Conservation (phyloP, 2,329 filamentous ascomycete species). For the Beauveria bassiana region DNA sequence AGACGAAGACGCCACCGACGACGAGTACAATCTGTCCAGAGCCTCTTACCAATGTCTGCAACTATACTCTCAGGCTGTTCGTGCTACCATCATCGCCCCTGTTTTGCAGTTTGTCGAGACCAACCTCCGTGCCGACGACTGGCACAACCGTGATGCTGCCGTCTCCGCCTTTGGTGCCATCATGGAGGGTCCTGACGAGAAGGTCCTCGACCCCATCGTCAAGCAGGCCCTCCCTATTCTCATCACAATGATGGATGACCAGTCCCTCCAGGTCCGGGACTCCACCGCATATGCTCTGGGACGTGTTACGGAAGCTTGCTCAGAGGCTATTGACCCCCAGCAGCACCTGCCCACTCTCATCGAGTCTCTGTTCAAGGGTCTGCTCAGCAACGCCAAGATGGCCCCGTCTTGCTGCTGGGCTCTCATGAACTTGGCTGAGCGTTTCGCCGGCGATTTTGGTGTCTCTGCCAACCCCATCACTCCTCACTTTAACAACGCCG, state of each 20-base stretch:
- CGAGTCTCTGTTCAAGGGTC: conserved; percentile 78
- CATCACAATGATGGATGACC: conserved; percentile 86
- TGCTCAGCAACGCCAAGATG: conserved; percentile 92
- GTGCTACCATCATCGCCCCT: conserved; percentile 71
- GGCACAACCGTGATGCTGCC: conserved; percentile 90
- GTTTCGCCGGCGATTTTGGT: conserved; percentile 81
- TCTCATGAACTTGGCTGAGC: conserved; percentile 94
- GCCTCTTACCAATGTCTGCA: conserved; percentile 95
- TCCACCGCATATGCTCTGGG: conserved; percentile 94
- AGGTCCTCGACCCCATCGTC: conserved; percentile 84
- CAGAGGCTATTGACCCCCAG: conserved; percentile 80
- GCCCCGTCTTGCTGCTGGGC: conserved; percentile 98
- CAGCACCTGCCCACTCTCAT: conserved; percentile 80
- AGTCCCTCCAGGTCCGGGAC: conserved; percentile 82
- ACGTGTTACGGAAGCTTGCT: conserved; percentile 89
- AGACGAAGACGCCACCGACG: conserved; percentile 92
- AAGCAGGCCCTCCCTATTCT: conserved; percentile 91
- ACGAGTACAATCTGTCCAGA: conserved; percentile 94
- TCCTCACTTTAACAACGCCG: conserved; percentile 86
- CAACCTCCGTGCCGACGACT: conserved; percentile 84
- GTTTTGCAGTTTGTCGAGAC: conserved; percentile 88
- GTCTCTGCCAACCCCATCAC: conserved; percentile 74
- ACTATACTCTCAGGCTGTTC: conserved; percentile 89
- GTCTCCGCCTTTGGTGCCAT: conserved; percentile 97
- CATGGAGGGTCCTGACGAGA: conserved; percentile 96